Base-by-base conservation (phyloP, 2,329 filamentous ascomycete species). In the Penicillium sp. region DNA sequence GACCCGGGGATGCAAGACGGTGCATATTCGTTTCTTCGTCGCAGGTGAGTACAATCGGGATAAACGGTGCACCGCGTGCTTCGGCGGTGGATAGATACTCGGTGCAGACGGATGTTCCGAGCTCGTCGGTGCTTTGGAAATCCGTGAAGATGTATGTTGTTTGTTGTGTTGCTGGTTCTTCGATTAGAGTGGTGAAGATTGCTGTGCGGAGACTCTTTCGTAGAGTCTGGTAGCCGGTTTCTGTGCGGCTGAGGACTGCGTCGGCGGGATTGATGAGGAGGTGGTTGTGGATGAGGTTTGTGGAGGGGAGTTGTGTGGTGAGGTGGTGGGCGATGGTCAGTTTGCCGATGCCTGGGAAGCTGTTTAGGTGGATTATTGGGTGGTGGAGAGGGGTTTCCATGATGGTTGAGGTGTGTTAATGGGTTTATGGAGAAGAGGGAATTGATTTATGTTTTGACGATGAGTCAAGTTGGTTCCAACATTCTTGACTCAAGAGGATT, bases 191-290 rank as follows among this genome's bases (percentile, higher is more conserved):
- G 4, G 7, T 10, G 13, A 35, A 29, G 7, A 35, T 12, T 8
- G 33, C 33, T 3, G 33, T 2, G 23, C 26, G 25, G 9, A 35
- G 7, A 28, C 15, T 25, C 3, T 3, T 23, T 7, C 33, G 26
- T 12, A 29, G 25, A 10, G 33, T 18, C 3, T 35, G 33, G 12
- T 35, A 30, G 15, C 26, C 33, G 2, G 25, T 14, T 22, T 35
- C 23, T 14, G 15, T 35, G 12, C 26, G 33, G 4, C 29, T 14
- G 12, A 30, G 33, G 4, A 30, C 26, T 16, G 25, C 25, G 26
- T 35, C 33, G 6, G 33, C 33, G 8, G 33, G 25, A 20, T 35
- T 35, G 14, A 35, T 12, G 15, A 35, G 33, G 18, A 22, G 25
- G 16, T 35, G 33, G 25, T 35, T 35, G 26, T 35, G 33, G 23